Evolutionary conservation across 768 basidiomycete genomes (phyloP), one percentile per base, ranked within the genome.

Genomic region (Lactarius psammicola): DNA sequence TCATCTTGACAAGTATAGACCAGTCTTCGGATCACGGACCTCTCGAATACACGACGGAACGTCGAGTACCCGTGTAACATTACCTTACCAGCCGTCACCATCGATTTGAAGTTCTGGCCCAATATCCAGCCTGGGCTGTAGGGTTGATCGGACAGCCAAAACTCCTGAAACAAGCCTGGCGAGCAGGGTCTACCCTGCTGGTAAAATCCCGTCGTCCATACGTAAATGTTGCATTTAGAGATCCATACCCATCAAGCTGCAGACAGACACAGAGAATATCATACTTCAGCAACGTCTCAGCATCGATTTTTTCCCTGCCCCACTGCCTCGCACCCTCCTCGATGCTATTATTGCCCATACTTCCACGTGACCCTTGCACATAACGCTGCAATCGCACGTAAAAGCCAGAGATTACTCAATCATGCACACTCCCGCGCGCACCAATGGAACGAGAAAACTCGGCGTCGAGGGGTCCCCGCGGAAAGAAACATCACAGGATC

Each of bases 391-490:
- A 10, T 36, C 2, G 9, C 36, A 36, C 11, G 36, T 36, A 15
- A 15, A 36, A 36, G 36, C 13, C 36, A 0, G 18, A 98, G 71
- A 74, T 94, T 85, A 55, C 81, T 82, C 0, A 95, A 94, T 90
- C 92, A 94, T 66, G 85, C 78, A 67, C 95, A 90, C 28, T 26
- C 60, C 3, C 36, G 15, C 13, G 6, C 5, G 36, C 15, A 38
- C 15, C 4, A 15, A 42, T n/a, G 0, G 90, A 91, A 7, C 79
- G 78, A 0, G 90, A 91, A 71, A 92, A 0, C 4, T 75, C 64
- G 0, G 80, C 71, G 71, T 94, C 76, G 8, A 94, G 95, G 93
- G 74, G 97, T 94, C 64, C 85, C 84, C 0, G 77, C 76, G 28
- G 70, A 70, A 10, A 98, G 77, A 73, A 95, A 97, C 2, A 74